Percentiles rank a stretch among this genome's conserved stretches.
Evolutionary conservation across 2,329 filamentous ascomycete genomes (phyloP).

Genomic region (Diaporthe destruens): DNA sequence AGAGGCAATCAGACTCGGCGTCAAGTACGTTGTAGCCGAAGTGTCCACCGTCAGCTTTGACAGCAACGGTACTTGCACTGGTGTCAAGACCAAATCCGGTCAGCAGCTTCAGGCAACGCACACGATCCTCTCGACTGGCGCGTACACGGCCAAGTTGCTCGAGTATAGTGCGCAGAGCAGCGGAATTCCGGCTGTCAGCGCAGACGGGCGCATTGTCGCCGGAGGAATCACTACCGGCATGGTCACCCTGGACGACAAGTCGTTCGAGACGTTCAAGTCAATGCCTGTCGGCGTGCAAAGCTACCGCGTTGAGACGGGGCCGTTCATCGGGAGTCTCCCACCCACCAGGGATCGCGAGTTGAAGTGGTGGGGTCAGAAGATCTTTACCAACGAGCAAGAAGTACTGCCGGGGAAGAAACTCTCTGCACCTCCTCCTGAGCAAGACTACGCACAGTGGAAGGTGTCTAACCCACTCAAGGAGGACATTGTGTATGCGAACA

Average conservation of each 20-base stretch:
- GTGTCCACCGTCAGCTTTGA: slow-evolving; percentile 63
- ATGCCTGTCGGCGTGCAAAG: slow-evolving; percentile 64
- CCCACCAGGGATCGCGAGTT: slow-evolving; percentile 63
- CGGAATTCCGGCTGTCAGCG: slow-evolving; percentile 61
- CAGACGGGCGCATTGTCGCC: slow-evolving; percentile 67
- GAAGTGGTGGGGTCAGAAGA: slow-evolving; percentile 73
- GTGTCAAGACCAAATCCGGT: slow-evolving; percentile 62
- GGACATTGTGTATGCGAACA: slow-evolving; percentile 69
- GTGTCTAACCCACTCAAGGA: slow-evolving; percentile 67
- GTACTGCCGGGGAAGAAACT: slow-evolving; percentile 65
- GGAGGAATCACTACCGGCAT: slow-evolving; percentile 71
- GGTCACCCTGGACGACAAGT: slow-evolving; percentile 62
- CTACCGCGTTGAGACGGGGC: slow-evolving; percentile 52
- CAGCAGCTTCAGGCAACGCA: slow-evolving; percentile 60
- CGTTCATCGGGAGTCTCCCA: slow-evolving; percentile 70
- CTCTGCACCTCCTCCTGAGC: slow-evolving; percentile 67
- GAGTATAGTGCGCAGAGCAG: slow-evolving; percentile 63
- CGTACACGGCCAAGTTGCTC: slow-evolving; percentile 69
- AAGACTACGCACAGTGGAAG: slow-evolving; percentile 74
- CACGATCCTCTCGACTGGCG: slow-evolving; percentile 67
- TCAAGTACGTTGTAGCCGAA: slow-evolving; percentile 69
- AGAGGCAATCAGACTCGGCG: slow-evolving; percentile 65
- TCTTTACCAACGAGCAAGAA: slow-evolving; percentile 68
- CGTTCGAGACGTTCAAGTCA: slow-evolving; percentile 58
- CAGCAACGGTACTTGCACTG: slow-evolving; percentile 57